Base-by-base conservation (phyloP, 805 yeast species). In the Yarrowia keelungensis region DNA sequence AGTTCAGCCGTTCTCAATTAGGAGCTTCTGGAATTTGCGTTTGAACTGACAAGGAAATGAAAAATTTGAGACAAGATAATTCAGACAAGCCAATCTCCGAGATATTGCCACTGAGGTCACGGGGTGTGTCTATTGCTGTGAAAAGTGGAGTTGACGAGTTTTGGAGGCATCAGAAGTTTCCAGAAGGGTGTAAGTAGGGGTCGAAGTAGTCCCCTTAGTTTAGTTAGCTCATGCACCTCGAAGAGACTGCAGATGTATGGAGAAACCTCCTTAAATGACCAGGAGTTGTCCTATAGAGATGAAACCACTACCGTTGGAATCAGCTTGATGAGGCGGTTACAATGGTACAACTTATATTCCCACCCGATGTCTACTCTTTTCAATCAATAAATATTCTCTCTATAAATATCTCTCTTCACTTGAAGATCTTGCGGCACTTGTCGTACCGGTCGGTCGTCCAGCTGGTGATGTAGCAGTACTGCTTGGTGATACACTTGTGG, bases 391-490 rank as follows among this genome's bases (percentile, higher is more conserved):
- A 53, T 53, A 53, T 32, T 19, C 42, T 51, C 56, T 51, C 58
- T 51, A 53, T 53, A 53, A 53, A 53, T 53, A 53, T 51, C 58
- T 47, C 14, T 35, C 43, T n/a, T 36, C 26, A 59, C 42, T 62
- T 38, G n/a, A 62, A 12, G 16, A 62, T 22, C 45, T 62, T 38
- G 19, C 45, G 56, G 15, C 67, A 62, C 46, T 47, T 62, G 45
- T 62, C 67, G 26, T 62, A 62, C 15, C 67, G 43, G 15, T 62
- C 67, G 5, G 67, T 62, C 22, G 75, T 71, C 76, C 76, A 73
- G 41, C 76, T 72, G 12, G 79, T 75, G 15, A 77, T 65, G 59
- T 74, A 77, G 74, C 88, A 85, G 75, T 80, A 83, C 69, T 79
- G 77, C 64, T 75, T 77, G 8, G 71, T 72, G 69, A 84, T 80